Conservation (phyloP, 1,284 basidiomycete genomes). For the Ustilago loliicola region DNA sequence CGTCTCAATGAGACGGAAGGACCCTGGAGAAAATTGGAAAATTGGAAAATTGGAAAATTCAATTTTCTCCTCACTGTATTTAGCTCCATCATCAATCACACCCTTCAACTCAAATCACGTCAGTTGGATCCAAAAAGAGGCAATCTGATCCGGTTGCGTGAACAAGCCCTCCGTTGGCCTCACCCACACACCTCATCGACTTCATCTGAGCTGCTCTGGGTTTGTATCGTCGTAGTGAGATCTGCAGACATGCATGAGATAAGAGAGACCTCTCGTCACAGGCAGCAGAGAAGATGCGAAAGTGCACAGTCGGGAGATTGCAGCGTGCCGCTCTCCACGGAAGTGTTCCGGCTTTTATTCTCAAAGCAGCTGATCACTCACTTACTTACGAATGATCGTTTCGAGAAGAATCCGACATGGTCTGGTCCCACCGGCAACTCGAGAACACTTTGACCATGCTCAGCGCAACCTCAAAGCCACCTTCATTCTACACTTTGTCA, state of each 20-base stretch:
- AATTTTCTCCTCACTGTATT: too few species aligned
- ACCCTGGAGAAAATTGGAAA: too few species aligned
- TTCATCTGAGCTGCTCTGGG: not conserved
- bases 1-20: too few species aligned
- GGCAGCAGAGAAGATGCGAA: not conserved
- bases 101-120: too few species aligned
- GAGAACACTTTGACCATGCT: not conserved
- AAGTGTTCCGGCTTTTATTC: slow-evolving; percentile 14
- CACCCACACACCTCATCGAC: not conserved
- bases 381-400: not conserved
- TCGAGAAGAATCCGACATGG: not conserved
- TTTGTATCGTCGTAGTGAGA: slow-evolving; percentile 1
- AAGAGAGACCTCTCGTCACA: not conserved
- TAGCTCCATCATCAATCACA: too few species aligned
- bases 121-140: slow-evolving; percentile 38
- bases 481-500: not conserved
- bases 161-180: slow-evolving; percentile 7
- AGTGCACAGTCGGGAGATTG: not conserved
- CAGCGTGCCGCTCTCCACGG: slow-evolving; percentile 13
- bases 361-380: not conserved
- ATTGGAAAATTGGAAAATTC: too few species aligned
- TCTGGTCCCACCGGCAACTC: slow-evolving; percentile 1
- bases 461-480: not conserved
- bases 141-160: slow-evolving; percentile 19
- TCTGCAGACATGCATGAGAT: not conserved